A percentile compares a stretch with the other conserved stretches of the same genome.
These are phyloP conservation scores for Puccinia polysora DNA, from an alignment of 1,284 basidiomycete genomes.

Conservation along the genomic window DNA sequence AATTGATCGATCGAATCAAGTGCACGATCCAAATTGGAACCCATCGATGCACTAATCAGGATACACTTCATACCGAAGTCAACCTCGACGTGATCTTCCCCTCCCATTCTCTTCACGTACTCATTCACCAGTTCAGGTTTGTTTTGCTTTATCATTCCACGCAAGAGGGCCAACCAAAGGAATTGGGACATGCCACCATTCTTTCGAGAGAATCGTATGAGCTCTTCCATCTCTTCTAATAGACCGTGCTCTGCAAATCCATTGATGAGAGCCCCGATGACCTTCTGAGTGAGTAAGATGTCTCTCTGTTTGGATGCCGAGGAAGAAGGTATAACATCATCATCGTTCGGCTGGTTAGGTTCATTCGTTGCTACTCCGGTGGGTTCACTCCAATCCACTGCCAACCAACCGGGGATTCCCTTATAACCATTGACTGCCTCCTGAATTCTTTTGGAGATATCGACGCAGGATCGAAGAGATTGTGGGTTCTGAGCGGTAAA, in stretches of 20 bases:
- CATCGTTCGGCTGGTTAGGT: not conserved
- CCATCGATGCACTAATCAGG: constrained; percentile 21
- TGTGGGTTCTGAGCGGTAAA: constrained; percentile 12
- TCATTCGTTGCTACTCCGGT: not conserved
- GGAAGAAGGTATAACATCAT: not conserved
- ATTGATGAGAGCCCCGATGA: constrained; percentile 6
- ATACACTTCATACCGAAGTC: constrained; percentile 18
- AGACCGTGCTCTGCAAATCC: constrained; percentile 17
- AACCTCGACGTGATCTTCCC: constrained; percentile 1
- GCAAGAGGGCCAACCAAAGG: constrained; percentile 25
- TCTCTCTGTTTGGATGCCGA: not conserved
- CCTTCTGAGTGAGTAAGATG: constrained; percentile 19
- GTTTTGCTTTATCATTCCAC: not conserved
- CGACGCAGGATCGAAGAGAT: not conserved
- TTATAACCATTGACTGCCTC: constrained; percentile 23
- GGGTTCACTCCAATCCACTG: constrained; percentile 28
- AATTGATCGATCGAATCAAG: constrained; percentile 18
- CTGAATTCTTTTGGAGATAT: constrained; percentile 15
- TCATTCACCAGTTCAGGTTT: not conserved
- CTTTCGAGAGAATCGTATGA: constrained; percentile 15
- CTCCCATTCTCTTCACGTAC: constrained; percentile 12
- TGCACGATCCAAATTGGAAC: not conserved
- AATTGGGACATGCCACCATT: constrained; percentile 24
- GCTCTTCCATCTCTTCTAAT: constrained; percentile 15
- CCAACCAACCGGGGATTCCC: constrained; percentile 15